Base-by-base conservation (phyloP, 2,329 filamentous ascomycete genomes). In the Tolypocladium capitatum region DNA sequence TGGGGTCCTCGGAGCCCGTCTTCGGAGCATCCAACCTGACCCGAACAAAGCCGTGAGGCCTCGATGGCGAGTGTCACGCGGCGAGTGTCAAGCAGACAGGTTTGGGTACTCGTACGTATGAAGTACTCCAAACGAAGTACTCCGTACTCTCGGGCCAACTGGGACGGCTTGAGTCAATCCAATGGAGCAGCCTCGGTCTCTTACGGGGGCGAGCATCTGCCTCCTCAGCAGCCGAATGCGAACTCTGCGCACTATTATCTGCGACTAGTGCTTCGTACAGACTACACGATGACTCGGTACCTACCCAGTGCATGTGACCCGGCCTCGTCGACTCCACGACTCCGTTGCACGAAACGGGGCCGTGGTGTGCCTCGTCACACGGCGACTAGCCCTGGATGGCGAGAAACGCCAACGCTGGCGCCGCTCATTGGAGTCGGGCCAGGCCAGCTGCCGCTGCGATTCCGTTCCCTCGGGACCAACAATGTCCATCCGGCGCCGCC, bases 381-480 rank as follows among this genome's bases (percentile, higher is more conserved):
- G n/a, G 35, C 35, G 24, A 46, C 24, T 24, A 33, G 20, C 35
- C 18, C 33, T 38, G 34, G 24, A 46, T 46, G 35, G 31, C 43
- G 2, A 24, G 31, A 34, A 42, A 20, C 14, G 46, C 16, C 16
- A 16, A 16, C 38, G 21, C 38, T n/a, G 38, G 38, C 36, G 36
- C 11, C 38, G 14, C 24, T 41, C 38, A 41, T 41, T 41, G 38
- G 38, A 41, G 16, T 41, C 16, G 24, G 24, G 21, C 21, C 24
- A 41, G 38, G 38, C 24, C 16, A 28, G n/a, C 14, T 41, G 38
- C 38, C 24, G 24, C 38, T 42, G 42, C 41, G 41, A 50, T 48
- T 35, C 50, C 50, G 28, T 43, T 48, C 50, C 46, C 48, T 52
- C 48, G 50, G 50, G 48, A 50, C 50, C 46, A 50, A 42, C 38